These are phyloP conservation scores for Bipolaris cookei DNA, from an alignment of 2,329 filamentous ascomycete species.

Conservation along the genomic window DNA sequence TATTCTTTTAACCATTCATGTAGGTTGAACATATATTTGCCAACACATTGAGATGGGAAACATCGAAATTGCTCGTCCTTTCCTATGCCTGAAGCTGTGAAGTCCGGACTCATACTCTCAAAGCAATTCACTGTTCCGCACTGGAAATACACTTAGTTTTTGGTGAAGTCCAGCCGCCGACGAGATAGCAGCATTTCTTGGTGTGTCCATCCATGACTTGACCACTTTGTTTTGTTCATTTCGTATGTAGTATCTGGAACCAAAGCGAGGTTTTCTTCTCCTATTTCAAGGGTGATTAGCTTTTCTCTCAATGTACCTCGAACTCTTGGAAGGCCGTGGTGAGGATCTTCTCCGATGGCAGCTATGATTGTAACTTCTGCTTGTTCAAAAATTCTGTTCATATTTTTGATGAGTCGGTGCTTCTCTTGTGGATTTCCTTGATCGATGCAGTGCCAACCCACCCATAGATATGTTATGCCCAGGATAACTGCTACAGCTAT, in stretches of 20 bases:
- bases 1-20: background rate
- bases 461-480: conserved; percentile 6
- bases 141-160: conserved; percentile 2
- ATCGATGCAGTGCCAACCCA: conserved; percentile 14
- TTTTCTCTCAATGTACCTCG: background rate
- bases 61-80: fast-evolving
- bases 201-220: conserved; percentile 7
- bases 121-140: background rate
- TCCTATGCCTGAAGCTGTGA: background rate
- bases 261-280: background rate
- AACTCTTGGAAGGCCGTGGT: conserved; percentile 12
- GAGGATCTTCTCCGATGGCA: conserved; percentile 4
- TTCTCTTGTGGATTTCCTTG: background rate
- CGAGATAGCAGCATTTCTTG: conserved; percentile 8
- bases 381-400: conserved; percentile 18
- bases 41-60: background rate
- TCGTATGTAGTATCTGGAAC: fast-evolving
- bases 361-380: conserved; percentile 20
- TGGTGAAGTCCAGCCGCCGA: conserved; percentile 13
- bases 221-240: background rate
- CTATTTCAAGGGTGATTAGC: background rate
- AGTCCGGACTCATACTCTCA: background rate
- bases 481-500: background rate
- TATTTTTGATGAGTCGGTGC: conserved; percentile 13
- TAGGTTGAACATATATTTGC: background rate